Evolutionary conservation across 1,284 basidiomycete species (phyloP).

Genomic region (Ustilago trichophora): DNA sequence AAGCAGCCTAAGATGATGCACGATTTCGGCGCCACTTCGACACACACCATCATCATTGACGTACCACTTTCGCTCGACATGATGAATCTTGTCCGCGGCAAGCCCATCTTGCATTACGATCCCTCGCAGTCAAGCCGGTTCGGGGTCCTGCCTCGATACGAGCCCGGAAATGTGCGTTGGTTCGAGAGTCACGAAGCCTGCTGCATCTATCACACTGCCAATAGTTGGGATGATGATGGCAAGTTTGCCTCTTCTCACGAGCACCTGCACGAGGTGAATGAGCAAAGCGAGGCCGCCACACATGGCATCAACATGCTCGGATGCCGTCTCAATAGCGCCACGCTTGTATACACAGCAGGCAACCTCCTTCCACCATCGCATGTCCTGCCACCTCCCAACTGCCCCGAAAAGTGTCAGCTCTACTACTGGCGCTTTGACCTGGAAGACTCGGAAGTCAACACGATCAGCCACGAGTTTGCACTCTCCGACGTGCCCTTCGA

Average conservation of each 20-base stretch:
- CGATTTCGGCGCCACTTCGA: conserved; percentile 69
- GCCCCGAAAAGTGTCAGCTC: conserved; percentile 68
- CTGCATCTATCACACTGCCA: conserved; percentile 70
- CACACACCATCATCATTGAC: conserved; percentile 69
- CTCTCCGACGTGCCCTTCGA: conserved; percentile 70
- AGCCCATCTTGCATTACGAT: conserved; percentile 69
- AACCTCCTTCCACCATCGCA: conserved; percentile 65
- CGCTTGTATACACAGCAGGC: conserved; percentile 70
- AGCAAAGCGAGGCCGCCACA: not conserved
- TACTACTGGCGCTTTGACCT: conserved; percentile 69
- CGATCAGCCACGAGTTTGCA: conserved; percentile 68
- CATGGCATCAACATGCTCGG: conserved; percentile 67
- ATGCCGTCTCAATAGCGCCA: conserved; percentile 69
- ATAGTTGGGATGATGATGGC: conserved; percentile 68
- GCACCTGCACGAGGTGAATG: not conserved
- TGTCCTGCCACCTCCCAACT: conserved; percentile 60
- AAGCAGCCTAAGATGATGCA: conserved; percentile 69
- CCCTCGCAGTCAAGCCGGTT: conserved; percentile 68
- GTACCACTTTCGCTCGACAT: conserved; percentile 70
- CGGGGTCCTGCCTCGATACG: conserved; percentile 68
- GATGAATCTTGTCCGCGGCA: conserved; percentile 68
- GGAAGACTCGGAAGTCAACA: conserved; percentile 9
- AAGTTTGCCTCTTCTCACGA: conserved; percentile 38
- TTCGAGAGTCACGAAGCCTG: conserved; percentile 68
- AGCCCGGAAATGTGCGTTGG: conserved; percentile 64